Percentiles rank a stretch among this genome's conserved stretches.
Evolutionary conservation across 2,329 filamentous ascomycete genomes (phyloP).

Genomic region (Cephalotrichum gorgonifer): DNA sequence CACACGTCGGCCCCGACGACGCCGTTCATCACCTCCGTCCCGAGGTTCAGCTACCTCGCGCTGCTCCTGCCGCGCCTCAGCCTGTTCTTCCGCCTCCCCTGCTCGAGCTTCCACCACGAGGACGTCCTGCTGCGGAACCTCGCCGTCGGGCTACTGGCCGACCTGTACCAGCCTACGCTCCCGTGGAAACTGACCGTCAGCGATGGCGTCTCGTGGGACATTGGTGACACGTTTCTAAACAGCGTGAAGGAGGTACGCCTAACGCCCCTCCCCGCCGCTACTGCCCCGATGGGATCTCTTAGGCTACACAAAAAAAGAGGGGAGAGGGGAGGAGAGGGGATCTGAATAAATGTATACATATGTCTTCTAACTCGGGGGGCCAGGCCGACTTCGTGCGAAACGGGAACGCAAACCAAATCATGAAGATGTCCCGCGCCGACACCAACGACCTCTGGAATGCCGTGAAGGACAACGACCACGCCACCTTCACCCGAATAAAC

Average conservation of each 20-base stretch:
- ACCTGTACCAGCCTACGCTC: constrained; percentile 43
- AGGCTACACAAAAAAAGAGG: too few species aligned
- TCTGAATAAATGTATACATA: too few species aligned
- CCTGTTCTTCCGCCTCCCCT: constrained; percentile 40
- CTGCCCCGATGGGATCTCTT: too few species aligned
- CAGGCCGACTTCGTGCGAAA: constrained; percentile 79
- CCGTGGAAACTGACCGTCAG: constrained; percentile 46
- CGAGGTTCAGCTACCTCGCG: constrained; percentile 50
- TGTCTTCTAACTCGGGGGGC: neutral
- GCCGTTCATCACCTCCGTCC: constrained; percentile 42
- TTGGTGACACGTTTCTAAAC: constrained; percentile 53
- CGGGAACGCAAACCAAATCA: constrained; percentile 80
- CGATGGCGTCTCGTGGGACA: constrained; percentile 48
- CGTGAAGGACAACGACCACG: constrained; percentile 67
- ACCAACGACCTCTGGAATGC: constrained; percentile 75
- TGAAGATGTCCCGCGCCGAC: constrained; percentile 77
- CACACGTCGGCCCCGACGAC: constrained; percentile 33
- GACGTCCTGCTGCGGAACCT: constrained; percentile 42
- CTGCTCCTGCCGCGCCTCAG: constrained; percentile 44
- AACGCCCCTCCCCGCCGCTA: too few species aligned
- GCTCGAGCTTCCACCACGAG: constrained; percentile 50
- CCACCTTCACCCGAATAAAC: constrained; percentile 64
- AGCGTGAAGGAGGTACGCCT: constrained; percentile 47
- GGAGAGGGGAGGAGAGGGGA: too few species aligned
- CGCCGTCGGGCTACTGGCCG: constrained; percentile 41